Evolutionary conservation across 1,139 yeast genomes (phyloP), one percentile per base, ranked within the genome.

Genomic region (Zhuliangozyma blackwelliae): DNA sequence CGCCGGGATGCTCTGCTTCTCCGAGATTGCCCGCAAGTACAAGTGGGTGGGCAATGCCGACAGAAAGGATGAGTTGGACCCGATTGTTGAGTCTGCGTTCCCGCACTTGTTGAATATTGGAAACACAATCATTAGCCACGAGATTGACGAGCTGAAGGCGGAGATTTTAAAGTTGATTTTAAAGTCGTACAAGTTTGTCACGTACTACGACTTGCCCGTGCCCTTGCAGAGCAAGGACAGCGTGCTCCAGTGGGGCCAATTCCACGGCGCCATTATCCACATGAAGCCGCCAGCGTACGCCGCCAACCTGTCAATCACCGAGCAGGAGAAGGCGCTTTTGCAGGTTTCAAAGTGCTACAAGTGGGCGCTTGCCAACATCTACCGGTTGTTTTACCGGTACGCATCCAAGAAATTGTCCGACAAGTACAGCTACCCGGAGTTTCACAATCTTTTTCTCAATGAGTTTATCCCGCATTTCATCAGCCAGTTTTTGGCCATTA

Each of bases 351-450:
- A 88, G 58, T 77, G 92, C 45, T 86, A 88, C 59, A 92, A 92
- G 58, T 90, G 98, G 97, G 78, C 95, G 1, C 80, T 81, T 51
- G 89, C 88, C 27, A 88, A 88, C 54, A 59, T 90, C 34, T 77
- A 73, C 50, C 75, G 95, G 46, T 58, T 89, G n/a, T 86, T 84
- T 52, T 74, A 73, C 39, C 71, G 95, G 48, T 89, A 86, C 55
- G 89, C 86, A 2, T 74, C 82, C 7, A 57, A 52, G 31, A 55
- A 60, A 29, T 56, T 81, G 29, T 61, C 77, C 2, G 70, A 65
- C 37, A 78, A 75, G 46, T 76, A 68, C 46, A 60, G 65, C 11
- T 81, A 82, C 49, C 63, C 60, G 23, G 72, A 63, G 2, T 82
- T 82, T 51, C 71, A 67, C 43, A 47, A 53, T 2, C 46, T 74